These are phyloP conservation scores for Gamsiella multidivaricata DNA, from an alignment of 192 early-diverging fungal genomes.

Conservation along the genomic window DNA sequence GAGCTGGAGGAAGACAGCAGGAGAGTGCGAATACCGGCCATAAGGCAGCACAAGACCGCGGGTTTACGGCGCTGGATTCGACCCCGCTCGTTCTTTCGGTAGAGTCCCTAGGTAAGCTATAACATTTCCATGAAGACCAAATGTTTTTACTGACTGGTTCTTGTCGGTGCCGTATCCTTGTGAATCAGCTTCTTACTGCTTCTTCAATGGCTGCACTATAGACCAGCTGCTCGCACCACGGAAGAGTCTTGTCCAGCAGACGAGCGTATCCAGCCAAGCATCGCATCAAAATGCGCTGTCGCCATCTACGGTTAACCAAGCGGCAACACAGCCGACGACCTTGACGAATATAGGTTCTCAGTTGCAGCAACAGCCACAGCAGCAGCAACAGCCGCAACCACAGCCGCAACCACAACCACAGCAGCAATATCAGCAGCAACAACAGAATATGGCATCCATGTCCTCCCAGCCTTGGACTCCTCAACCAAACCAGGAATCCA, in stretches of 20 bases:
- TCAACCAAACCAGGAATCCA: not conserved
- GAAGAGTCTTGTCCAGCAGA: not conserved
- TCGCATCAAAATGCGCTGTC: not conserved
- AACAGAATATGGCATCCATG: no score
- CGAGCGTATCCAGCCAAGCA: constrained; percentile 35
- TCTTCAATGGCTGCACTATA: constrained; percentile 6
- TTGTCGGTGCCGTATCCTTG: not conserved
- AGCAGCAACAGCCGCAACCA: not conserved
- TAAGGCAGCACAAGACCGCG: not conserved
- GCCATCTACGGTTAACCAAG: constrained; percentile 11
- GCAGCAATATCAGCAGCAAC: no score
- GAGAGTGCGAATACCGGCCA: not conserved
- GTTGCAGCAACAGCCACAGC: constrained; percentile 30
- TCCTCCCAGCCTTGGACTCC: constrained; percentile 16
- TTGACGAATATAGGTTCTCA: constrained; percentile 11
- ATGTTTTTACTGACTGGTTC: not conserved
- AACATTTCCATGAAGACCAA: not conserved
- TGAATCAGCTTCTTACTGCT: not conserved
- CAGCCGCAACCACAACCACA: not conserved
- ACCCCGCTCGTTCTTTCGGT: constrained; percentile 34
- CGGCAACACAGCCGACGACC: constrained; percentile 4
- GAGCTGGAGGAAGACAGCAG: not conserved
- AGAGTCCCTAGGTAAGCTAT: constrained; percentile 34
- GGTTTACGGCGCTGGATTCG: constrained; percentile 6
- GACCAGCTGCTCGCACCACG: constrained; percentile 36